Conservation (phyloP, 2,329 filamentous ascomycete species). For the Aspergillus glaucus region DNA sequence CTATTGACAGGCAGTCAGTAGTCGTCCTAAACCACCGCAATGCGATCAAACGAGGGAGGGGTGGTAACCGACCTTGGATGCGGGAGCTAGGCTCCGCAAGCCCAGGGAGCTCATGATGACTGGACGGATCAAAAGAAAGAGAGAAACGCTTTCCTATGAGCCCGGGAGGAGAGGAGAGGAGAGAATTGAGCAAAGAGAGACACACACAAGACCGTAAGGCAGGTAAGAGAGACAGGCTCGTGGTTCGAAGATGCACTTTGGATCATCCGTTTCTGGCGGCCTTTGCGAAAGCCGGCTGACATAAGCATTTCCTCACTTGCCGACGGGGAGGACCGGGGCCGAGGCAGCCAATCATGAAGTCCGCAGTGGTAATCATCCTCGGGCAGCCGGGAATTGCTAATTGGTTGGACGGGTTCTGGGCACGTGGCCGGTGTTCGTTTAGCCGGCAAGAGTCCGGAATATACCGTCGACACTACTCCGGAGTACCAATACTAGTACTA, state of each 20-base stretch:
- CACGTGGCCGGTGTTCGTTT: constrained; percentile 26
- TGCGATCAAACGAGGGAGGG: constrained; percentile 13
- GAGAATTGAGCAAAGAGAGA: constrained; percentile 6
- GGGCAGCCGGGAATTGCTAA: constrained; percentile 23
- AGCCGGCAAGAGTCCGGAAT: constrained; percentile 13
- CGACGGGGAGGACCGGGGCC: constrained; percentile 25
- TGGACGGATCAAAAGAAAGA: constrained; percentile 25
- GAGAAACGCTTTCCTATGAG: constrained; percentile 18
- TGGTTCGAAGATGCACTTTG: constrained; percentile 20
- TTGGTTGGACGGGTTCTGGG: constrained; percentile 18
- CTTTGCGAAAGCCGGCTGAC: constrained; percentile 25
- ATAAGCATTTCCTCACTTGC: constrained; percentile 30
- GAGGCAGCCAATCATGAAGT: constrained; percentile 26
- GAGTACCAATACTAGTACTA: background rate
- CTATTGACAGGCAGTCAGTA: constrained; percentile 39
- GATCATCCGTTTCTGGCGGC: constrained; percentile 19
- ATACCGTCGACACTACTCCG: background rate
- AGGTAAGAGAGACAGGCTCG: constrained; percentile 15
- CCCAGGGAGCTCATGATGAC: constrained; percentile 45
- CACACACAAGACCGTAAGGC: constrained; percentile 12
- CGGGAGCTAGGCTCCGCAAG: constrained; percentile 46
- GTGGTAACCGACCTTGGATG: constrained; percentile 39
- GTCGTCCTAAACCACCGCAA: constrained; percentile 5
- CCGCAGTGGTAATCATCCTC: constrained; percentile 32
- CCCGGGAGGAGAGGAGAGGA: constrained; percentile 12